Evolutionary conservation across 768 basidiomycete genomes (phyloP).

Genomic region (Tylopilus balloui): DNA sequence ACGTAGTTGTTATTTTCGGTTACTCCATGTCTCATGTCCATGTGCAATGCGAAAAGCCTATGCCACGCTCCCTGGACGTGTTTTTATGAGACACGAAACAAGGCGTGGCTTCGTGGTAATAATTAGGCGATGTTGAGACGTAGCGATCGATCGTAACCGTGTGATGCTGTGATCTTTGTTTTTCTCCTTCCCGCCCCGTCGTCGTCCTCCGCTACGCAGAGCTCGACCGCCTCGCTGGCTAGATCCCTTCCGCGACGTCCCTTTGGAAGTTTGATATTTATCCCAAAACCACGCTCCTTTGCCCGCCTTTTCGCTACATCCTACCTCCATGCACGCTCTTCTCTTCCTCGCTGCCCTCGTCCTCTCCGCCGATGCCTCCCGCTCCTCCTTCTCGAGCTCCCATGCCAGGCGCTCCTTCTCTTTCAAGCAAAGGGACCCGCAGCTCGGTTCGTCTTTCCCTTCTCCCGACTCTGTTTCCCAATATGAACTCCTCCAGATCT

Average conservation of each 20-base stretch:
- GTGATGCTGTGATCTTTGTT: constrained; percentile 16
- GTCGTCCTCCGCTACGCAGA: constrained; percentile 3
- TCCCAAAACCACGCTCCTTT: constrained; percentile 35
- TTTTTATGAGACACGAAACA: neutral
- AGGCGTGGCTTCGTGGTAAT: neutral
- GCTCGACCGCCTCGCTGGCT: constrained; percentile 5
- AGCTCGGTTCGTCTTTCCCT: constrained; percentile 4
- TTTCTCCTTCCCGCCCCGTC: constrained; percentile 10
- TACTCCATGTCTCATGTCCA: constrained; percentile 4
- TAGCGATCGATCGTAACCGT: constrained; percentile 11
- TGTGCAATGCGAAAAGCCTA: neutral
- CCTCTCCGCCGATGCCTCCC: constrained; percentile 32
- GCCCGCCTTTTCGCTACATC: constrained; percentile 27
- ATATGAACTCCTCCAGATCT: constrained; percentile 5
- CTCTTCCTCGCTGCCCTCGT: constrained; percentile 28
- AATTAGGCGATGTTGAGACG: neutral
- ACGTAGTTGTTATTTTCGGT: neutral
- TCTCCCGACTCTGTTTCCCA: neutral
- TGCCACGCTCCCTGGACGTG: neutral
- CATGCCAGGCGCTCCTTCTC: constrained; percentile 33
- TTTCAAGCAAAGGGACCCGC: constrained; percentile 22
- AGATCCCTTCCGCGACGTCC: constrained; percentile 11
- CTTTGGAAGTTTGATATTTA: neutral
- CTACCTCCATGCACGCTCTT: constrained; percentile 28
- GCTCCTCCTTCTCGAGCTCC: constrained; percentile 36